Conservation (phyloP, 805 yeast genomes). For the Pichia scutulata region DNA sequence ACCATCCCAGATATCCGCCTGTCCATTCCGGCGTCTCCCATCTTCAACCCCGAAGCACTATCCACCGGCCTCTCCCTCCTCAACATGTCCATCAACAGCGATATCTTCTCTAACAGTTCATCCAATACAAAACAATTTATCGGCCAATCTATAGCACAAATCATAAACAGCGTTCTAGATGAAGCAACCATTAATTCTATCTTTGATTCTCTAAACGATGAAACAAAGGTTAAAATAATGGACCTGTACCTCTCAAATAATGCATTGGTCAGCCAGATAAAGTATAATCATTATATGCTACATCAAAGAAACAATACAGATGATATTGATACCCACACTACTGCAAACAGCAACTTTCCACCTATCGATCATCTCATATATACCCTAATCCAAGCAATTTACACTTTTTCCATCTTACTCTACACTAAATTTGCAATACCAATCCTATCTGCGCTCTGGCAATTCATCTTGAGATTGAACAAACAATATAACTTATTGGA, state of each 20-base stretch:
- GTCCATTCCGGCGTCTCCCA: not conserved
- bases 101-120: conserved; percentile 4
- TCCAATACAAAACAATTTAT: conserved; percentile 8
- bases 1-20: not conserved
- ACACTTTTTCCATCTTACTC: not conserved
- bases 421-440: not conserved
- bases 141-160: conserved; percentile 11
- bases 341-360: not conserved
- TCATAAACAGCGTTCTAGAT: conserved; percentile 14
- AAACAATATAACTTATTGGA: not conserved
- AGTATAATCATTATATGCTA: not conserved
- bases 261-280: conserved; percentile 1
- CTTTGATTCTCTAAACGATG: conserved; percentile 11
- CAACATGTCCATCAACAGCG: conserved; percentile 14
- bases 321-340: not conserved
- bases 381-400: not conserved
- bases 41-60: not conserved
- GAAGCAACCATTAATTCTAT: conserved; percentile 1
- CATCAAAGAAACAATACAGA: not conserved
- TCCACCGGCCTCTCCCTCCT: conserved; percentile 15
- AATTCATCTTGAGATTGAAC: not conserved
- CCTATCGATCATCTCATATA: not conserved
- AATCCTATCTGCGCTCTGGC: not conserved
- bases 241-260: conserved; percentile 17
- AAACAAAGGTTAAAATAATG: conserved; percentile 15